These are phyloP conservation scores for Canavalia gladiata DNA, from an alignment of 306 rosid species.

Conservation along the genomic window DNA sequence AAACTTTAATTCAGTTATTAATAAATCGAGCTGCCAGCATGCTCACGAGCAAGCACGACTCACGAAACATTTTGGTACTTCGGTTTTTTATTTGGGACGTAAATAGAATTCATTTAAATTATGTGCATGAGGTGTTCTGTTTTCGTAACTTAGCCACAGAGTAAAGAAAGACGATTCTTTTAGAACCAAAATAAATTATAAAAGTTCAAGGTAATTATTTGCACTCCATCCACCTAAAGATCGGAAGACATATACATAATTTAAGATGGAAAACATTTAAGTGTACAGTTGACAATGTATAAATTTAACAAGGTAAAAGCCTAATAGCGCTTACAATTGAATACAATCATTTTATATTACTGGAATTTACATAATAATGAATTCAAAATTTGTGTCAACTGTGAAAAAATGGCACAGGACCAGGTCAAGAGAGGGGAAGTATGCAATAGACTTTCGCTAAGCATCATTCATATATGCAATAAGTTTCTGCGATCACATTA, in stretches of 20 bases:
- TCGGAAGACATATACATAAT: not conserved
- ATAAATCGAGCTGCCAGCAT: too few relatives aligned
- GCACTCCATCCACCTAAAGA: not conserved
- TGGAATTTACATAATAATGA: conserved; percentile 47
- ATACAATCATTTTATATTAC: conserved; percentile 28
- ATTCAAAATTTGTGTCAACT: conserved; percentile 16
- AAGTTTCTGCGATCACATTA: conserved; percentile 22
- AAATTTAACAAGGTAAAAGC: not conserved
- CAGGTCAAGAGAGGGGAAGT: conserved; percentile 22
- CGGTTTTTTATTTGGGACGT: too few relatives aligned
- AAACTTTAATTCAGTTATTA: too few relatives aligned
- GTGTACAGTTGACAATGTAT: not conserved
- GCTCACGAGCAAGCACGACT: too few relatives aligned
- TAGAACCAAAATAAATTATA: not conserved
- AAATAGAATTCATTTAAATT: too few relatives aligned
- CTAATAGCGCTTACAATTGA: not conserved
- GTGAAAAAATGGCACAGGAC: conserved; percentile 27
- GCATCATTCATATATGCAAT: conserved; percentile 46
- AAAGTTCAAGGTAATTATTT: not conserved
- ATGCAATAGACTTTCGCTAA: conserved; percentile 19
- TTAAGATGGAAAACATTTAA: not conserved
- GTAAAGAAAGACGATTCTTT: too few relatives aligned
- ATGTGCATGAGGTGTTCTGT: too few relatives aligned
- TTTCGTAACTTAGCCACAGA: too few relatives aligned
- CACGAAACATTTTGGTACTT: too few relatives aligned